These are phyloP conservation scores for Epichloe uncinata DNA, from an alignment of 2,329 filamentous ascomycete genomes.

Conservation along the genomic window DNA sequence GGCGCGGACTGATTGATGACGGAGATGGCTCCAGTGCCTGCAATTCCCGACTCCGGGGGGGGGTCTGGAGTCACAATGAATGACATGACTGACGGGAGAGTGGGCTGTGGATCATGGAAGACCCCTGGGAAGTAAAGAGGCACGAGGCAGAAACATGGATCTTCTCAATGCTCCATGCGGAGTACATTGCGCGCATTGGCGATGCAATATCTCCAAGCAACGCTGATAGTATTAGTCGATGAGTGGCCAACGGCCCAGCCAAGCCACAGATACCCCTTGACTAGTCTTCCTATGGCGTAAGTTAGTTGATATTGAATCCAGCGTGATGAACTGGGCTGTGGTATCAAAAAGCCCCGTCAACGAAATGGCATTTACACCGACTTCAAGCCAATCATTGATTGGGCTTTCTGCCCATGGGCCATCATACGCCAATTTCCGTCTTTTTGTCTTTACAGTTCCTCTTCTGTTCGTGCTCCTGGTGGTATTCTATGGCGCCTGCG, in stretches of 20 bases:
- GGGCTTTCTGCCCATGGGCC: not conserved
- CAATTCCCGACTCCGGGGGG: not conserved
- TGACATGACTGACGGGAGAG: not conserved
- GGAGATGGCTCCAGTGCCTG: not conserved
- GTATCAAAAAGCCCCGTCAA: conserved; percentile 1
- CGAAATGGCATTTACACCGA: not conserved
- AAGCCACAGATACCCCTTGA: not conserved
- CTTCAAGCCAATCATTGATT: conserved; percentile 1
- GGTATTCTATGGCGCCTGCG: conserved; percentile 1
- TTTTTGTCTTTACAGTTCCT: not conserved
- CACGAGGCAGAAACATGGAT: not conserved
- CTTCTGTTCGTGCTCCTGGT: not conserved
- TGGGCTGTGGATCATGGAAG: not conserved
- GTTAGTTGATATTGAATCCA: not conserved
- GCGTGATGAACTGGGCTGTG: not conserved
- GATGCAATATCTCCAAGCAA: not conserved
- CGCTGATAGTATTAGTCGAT: too few relatives aligned
- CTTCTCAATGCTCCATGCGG: not conserved
- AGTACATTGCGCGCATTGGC: not conserved
- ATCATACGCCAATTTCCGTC: not conserved
- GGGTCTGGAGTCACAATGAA: not conserved
- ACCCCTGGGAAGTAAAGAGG: not conserved
- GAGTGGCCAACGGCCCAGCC: too few relatives aligned
- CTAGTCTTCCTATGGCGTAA: not conserved
- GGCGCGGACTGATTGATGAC: not conserved